A percentile compares a stretch with the other conserved stretches of the same genome.
Conservation (phyloP, 306 rosid genomes). For the Cicer judaicum region DNA sequence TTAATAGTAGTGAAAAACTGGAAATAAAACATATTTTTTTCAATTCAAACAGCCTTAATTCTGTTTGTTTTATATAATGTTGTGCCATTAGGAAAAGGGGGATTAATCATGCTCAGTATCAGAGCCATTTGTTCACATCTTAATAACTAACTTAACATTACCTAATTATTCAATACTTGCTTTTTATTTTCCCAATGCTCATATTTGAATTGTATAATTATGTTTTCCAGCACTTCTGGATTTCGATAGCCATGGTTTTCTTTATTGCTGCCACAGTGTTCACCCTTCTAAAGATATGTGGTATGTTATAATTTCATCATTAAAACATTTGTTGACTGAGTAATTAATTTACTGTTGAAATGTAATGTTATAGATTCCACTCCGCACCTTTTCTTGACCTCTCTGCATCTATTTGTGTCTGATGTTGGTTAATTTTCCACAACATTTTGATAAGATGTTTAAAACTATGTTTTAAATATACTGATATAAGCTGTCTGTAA, state of each 20-base stretch:
- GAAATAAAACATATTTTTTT: neutral
- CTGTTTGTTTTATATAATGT: neutral
- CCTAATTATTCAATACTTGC: conserved; percentile 17
- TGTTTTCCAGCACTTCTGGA: conserved; percentile 94
- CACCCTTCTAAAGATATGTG: conserved; percentile 88
- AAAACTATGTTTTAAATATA: conserved; percentile 4
- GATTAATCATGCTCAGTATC: neutral
- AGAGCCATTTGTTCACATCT: conserved; percentile 9
- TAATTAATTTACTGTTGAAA: conserved; percentile 20
- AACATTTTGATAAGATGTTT: conserved; percentile 27
- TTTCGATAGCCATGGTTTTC: conserved; percentile 98
- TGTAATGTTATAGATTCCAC: neutral
- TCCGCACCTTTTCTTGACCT: neutral
- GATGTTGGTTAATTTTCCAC: conserved; percentile 19
- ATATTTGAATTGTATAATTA: conserved; percentile 38
- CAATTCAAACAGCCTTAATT: neutral
- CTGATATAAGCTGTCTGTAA: conserved; percentile 12
- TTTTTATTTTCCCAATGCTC: conserved; percentile 17
- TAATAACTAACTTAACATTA: conserved; percentile 18
- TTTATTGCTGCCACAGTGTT: conserved; percentile 84
- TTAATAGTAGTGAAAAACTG: too few relatives aligned
- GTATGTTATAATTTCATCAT: conserved; percentile 57
- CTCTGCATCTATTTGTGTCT: conserved; percentile 9
- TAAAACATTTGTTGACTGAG: conserved; percentile 19
- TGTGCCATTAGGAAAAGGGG: too few relatives aligned